Base-by-base conservation (phyloP, 1,284 basidiomycete species). In the Phylloboletellus chloephorus region DNA sequence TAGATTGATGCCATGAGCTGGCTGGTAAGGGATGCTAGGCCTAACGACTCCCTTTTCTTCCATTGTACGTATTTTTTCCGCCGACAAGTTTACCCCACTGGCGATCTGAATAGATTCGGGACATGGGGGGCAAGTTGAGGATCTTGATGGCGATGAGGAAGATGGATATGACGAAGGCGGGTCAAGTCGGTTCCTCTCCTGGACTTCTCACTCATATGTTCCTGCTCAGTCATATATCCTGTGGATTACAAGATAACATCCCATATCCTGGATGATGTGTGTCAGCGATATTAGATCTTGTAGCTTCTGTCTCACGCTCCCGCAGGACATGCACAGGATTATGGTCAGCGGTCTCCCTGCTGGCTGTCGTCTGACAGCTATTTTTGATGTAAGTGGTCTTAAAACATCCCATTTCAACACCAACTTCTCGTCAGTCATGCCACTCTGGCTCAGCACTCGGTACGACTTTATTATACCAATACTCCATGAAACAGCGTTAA, bases 21-120 rank as follows among this genome's bases (percentile, higher is more conserved):
- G 92, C 76, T 96, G n/a, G 88, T 93, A 10, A 65, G 64, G 7
- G 82, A 73, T 50, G 91, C 91, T 11, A 65, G 69, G 33, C 81
- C 88, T 3, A 83, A 94, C 52, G 92, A 95, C 56, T 82, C 90
- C 0, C 68, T 95, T 26, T 94, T 95, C 72, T 91, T 95, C 74
- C 91, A 94, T 56, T 95, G 88, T 88, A 51, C 43, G 80, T 58
- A 4, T 10, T 15, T 24, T 25, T 9, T 36, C 30, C 15, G 13
- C 25, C 5, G 2, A 22, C 20, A 21, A 39, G 3, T 7, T 11
- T 10, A 31, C 13, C 7, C 12, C 11, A 15, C 26, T 10, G 16
- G 3, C 5, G 10, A 20, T 39, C 1, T n/a, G 31, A 32, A 49
- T 49, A 67, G 57, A 66, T 45, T 71, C 74, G 7, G 78, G 77